Evolutionary conservation across 192 early-diverging fungal genomes (phyloP).

Genomic region (Paraglomus brasilianum): DNA sequence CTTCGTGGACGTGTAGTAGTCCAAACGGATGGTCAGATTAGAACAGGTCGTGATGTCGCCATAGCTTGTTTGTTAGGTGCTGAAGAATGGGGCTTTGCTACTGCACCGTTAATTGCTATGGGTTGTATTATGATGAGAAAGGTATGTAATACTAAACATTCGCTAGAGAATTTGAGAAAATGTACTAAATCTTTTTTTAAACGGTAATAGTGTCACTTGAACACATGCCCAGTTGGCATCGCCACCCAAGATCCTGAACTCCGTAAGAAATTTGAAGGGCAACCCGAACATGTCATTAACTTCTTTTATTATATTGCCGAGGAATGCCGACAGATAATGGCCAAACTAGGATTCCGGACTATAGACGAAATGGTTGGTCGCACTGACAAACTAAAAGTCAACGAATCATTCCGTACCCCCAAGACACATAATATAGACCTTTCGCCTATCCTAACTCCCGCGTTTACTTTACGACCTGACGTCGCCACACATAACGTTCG

Average conservation of each 20-base stretch:
- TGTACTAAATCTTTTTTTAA: neutral
- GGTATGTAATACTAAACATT: neutral
- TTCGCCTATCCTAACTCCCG: conserved; percentile 83
- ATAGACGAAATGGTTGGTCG: conserved; percentile 97
- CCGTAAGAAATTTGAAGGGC: conserved; percentile 90
- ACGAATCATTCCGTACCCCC: conserved; percentile 67
- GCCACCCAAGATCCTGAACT: conserved; percentile 95
- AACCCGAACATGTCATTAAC: conserved; percentile 97
- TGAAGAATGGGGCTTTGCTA: conserved; percentile 99
- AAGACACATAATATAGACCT: conserved; percentile 90
- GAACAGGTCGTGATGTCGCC: conserved; percentile 95
- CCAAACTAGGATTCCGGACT: conserved; percentile 86
- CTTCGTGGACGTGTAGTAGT: conserved; percentile 93
- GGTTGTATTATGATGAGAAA: conserved; percentile 97
- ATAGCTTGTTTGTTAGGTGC: conserved; percentile 97
- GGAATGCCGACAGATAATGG: conserved; percentile 91
- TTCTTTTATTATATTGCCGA: conserved; percentile 99
- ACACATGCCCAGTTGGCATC: conserved; percentile 97
- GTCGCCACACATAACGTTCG: conserved; percentile 79
- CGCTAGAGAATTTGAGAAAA: too few species aligned
- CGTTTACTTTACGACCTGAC: conserved; percentile 80
- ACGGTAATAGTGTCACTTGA: conserved; percentile 59
- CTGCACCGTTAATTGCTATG: conserved; percentile 94
- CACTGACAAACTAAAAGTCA: conserved; percentile 80
- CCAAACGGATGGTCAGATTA: conserved; percentile 98